phyloP scores from a whole-genome alignment of 495 filamentous ascomycete genomes.

The Podospora fimiseda region DNA sequence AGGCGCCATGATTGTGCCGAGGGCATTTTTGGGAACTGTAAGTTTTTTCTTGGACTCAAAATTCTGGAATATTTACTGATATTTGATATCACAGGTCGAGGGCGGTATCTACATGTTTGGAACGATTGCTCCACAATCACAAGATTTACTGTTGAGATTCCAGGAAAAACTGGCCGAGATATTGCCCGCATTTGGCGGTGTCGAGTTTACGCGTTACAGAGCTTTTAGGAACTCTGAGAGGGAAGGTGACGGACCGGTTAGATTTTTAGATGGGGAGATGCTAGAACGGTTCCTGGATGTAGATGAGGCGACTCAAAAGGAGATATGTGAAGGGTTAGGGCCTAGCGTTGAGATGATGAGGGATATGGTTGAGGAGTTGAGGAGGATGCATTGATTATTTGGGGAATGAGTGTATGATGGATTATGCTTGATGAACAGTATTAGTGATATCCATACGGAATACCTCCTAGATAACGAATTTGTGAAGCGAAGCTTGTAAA shows the following conservation, averaged over 20 bases:
- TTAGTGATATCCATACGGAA: neutral
- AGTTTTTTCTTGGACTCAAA: slow-evolving; percentile 24
- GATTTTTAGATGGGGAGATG: slow-evolving; percentile 91
- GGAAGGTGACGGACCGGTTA: slow-evolving; percentile 66
- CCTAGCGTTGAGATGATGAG: slow-evolving; percentile 66
- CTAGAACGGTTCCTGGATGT: slow-evolving; percentile 78
- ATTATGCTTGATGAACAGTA: neutral
- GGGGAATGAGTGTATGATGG: neutral
- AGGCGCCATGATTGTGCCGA: slow-evolving; percentile 64
- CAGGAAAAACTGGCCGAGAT: slow-evolving; percentile 60
- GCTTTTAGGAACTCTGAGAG: slow-evolving; percentile 67
- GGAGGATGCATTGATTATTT: slow-evolving; percentile 53
- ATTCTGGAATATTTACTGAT: slow-evolving; percentile 19
- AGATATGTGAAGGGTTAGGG: slow-evolving; percentile 57
- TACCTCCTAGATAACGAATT: too few relatives aligned
- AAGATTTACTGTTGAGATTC: slow-evolving; percentile 76
- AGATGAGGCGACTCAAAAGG: slow-evolving; percentile 54
- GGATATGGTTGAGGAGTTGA: slow-evolving; percentile 64
- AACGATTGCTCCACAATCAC: slow-evolving; percentile 58
- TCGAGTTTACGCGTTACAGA: slow-evolving; percentile 71
- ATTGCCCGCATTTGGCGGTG: slow-evolving; percentile 58
- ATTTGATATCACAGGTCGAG: slow-evolving; percentile 56
- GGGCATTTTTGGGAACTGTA: slow-evolving; percentile 87
- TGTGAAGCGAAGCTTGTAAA: too few relatives aligned
- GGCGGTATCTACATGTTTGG: slow-evolving; percentile 89